Base-by-base conservation (phyloP, 2,329 filamentous ascomycete genomes). In the Metarhizium rileyi region DNA sequence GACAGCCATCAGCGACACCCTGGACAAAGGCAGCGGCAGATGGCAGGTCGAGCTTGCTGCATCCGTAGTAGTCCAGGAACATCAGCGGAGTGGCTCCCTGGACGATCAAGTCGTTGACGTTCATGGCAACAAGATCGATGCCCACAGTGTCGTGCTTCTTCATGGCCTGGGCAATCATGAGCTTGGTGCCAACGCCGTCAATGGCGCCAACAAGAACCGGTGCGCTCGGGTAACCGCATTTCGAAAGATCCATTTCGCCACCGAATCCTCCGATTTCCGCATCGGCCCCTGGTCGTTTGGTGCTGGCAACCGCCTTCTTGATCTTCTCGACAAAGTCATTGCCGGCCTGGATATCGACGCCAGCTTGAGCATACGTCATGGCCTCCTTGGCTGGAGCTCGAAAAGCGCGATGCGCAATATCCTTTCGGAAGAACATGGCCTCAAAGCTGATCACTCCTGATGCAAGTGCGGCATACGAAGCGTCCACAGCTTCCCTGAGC, bases 31-130 rank as follows among this genome's bases (percentile, higher is more conserved):
- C 77, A 10, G 86, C 83, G 0, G 90, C 89, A 4, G 81, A 82
- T 35, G 82, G 74, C 8, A 91, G 80, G 57, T 94, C 82, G 22
- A 98, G 80, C 66, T 85, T 86, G 67, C 87, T 90, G 76, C 90
- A 96, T 53, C 90, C 91, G 70, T 94, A 96, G 77, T 95, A 97
- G 73, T 98, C 93, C 54, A 97, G 83, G 78, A 98, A 97, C 76
- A 93, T 93, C 56, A 97, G 77, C 2, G 93, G 90, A 58, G 93
- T 88, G 12, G 93, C 93, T 49, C 93, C 93, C 71, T 97, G 90
- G 8, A 97, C 93, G 47, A 98, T 84, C 0, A 98, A 77, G 63
- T 98, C 93, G 67, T 98, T 98, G 64, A 97, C 93, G 67, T 96
- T 97, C 91, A 97, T 97, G 57, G 93, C 93, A 4, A 98, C 93